Percentiles rank a stretch among this genome's conserved stretches.
These are phyloP conservation scores for Suillus hirtellus DNA, from an alignment of 768 basidiomycete genomes.

Conservation along the genomic window DNA sequence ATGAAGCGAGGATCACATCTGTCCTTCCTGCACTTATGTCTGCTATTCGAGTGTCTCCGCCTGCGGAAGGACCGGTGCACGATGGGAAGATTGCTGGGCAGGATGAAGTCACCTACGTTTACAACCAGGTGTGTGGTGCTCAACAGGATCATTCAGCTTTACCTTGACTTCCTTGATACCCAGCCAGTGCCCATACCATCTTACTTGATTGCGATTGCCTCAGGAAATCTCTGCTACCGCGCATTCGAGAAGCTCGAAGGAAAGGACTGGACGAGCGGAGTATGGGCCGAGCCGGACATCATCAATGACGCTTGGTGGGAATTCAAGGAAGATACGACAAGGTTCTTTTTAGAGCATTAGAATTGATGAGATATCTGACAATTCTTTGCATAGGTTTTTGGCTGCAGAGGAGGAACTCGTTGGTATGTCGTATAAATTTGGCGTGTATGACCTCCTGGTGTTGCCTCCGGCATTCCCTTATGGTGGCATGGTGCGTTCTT, in stretches of 20 bases:
- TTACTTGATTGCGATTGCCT: slow-evolving; percentile 91
- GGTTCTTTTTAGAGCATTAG: slow-evolving; percentile 40
- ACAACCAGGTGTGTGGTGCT: slow-evolving; percentile 61
- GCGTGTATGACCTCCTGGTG: slow-evolving; percentile 87
- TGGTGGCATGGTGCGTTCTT: slow-evolving; percentile 72
- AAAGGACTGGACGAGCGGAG: slow-evolving; percentile 76
- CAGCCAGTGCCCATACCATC: slow-evolving; percentile 86
- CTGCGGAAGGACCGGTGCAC: slow-evolving; percentile 67
- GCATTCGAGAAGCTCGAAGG: slow-evolving; percentile 60
- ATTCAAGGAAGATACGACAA: slow-evolving; percentile 83
- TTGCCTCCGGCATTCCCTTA: slow-evolving; percentile 92
- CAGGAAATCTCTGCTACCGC: slow-evolving; percentile 77
- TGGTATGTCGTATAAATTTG: slow-evolving; percentile 75
- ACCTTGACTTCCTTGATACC: neutral
- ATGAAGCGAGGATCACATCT: slow-evolving; percentile 74
- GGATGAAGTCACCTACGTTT: slow-evolving; percentile 72
- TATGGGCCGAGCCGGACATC: slow-evolving; percentile 89
- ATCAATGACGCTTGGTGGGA: slow-evolving; percentile 82
- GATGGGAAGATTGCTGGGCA: slow-evolving; percentile 73
- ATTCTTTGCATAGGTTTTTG: slow-evolving; percentile 55
- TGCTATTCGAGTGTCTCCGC: slow-evolving; percentile 77
- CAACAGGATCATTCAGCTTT: neutral
- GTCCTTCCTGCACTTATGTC: slow-evolving; percentile 87
- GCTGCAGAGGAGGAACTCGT: slow-evolving; percentile 72
- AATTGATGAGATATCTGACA: neutral